These are phyloP conservation scores for Tylopilus subfusipes DNA, from an alignment of 768 basidiomycete genomes.

Conservation along the genomic window DNA sequence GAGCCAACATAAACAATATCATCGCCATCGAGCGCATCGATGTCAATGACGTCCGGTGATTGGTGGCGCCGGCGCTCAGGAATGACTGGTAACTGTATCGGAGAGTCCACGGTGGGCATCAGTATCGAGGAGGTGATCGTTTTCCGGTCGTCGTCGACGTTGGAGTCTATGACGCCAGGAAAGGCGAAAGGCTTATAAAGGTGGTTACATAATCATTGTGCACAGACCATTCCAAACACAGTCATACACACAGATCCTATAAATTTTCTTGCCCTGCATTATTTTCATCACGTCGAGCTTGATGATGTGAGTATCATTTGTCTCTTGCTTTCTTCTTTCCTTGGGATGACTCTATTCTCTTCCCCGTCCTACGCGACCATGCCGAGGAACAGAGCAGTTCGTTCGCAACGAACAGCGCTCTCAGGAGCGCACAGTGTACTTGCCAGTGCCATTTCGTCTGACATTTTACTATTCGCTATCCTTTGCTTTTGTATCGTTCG, in stretches of 20 bases:
- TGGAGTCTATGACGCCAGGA: neutral
- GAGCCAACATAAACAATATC: slow-evolving; percentile 28
- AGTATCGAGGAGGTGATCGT: neutral
- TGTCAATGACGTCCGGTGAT: slow-evolving; percentile 40
- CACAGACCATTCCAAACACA: slow-evolving; percentile 33
- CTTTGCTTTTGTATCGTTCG: neutral
- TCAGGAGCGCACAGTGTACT: slow-evolving; percentile 67
- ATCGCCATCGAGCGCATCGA: slow-evolving; percentile 40
- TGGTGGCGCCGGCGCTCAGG: slow-evolving; percentile 14
- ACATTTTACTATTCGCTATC: slow-evolving; percentile 26
- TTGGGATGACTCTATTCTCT: slow-evolving; percentile 78
- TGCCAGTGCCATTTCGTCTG: slow-evolving; percentile 90
- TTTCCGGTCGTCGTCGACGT: slow-evolving; percentile 22
- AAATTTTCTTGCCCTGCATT: slow-evolving; percentile 18
- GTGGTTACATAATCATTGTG: slow-evolving; percentile 24
- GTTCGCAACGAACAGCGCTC: slow-evolving; percentile 73
- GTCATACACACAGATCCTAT: slow-evolving; percentile 25
- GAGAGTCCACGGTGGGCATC: slow-evolving; percentile 23
- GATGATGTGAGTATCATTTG: slow-evolving; percentile 15
- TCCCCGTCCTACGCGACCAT: slow-evolving; percentile 91
- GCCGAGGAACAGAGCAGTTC: slow-evolving; percentile 76
- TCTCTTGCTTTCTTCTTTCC: neutral
- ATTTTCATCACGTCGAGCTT: neutral
- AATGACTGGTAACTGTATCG: neutral
- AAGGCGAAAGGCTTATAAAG: slow-evolving; percentile 10